Conservation (phyloP, 2,329 filamentous ascomycete genomes). For the Nigrospora oryzae region DNA sequence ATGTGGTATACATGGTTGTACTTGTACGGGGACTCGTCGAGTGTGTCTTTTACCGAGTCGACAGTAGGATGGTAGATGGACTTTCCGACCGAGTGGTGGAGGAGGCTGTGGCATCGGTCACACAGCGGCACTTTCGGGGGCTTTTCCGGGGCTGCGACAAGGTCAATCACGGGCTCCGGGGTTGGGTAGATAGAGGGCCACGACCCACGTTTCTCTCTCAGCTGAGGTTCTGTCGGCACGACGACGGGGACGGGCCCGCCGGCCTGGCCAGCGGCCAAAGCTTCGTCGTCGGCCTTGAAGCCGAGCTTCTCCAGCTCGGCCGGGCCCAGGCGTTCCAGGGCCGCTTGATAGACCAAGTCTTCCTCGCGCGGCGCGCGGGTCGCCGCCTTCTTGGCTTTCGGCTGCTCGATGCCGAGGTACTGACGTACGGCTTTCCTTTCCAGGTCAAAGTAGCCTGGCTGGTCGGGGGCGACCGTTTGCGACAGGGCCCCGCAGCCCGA, state of each 20-base stretch:
- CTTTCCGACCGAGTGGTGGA: slow-evolving; percentile 64
- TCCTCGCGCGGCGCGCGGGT: slow-evolving; percentile 19
- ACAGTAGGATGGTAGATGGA: slow-evolving; percentile 76
- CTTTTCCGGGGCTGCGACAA: slow-evolving; percentile 2
- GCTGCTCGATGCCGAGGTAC: slow-evolving; percentile 31
- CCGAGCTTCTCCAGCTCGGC: slow-evolving; percentile 35
- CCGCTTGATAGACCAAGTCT: slow-evolving; percentile 37
- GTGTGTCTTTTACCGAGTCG: slow-evolving; percentile 71
- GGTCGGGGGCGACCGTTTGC: slow-evolving; percentile 41
- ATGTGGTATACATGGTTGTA: slow-evolving; percentile 95
- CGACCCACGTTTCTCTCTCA: too few relatives aligned
- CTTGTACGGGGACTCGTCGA: slow-evolving; percentile 80
- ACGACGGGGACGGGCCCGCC: too few relatives aligned
- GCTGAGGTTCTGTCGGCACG: too few relatives aligned
- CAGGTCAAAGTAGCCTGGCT: slow-evolving; percentile 49
- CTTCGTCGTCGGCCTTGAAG: slow-evolving; percentile 31
- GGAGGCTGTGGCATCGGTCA: slow-evolving; percentile 76
- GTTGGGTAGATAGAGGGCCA: background rate
- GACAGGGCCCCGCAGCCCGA: slow-evolving; percentile 57
- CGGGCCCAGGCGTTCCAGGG: slow-evolving; percentile 31
- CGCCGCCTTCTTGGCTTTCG: slow-evolving; percentile 6
- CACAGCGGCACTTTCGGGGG: slow-evolving; percentile 54
- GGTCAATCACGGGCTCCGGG: background rate
- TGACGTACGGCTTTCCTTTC: slow-evolving; percentile 40
- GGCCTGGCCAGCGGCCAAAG: slow-evolving; percentile 5